phyloP scores from a whole-genome alignment of 495 filamentous ascomycete species.

The Staphylotrichum longicolle region DNA sequence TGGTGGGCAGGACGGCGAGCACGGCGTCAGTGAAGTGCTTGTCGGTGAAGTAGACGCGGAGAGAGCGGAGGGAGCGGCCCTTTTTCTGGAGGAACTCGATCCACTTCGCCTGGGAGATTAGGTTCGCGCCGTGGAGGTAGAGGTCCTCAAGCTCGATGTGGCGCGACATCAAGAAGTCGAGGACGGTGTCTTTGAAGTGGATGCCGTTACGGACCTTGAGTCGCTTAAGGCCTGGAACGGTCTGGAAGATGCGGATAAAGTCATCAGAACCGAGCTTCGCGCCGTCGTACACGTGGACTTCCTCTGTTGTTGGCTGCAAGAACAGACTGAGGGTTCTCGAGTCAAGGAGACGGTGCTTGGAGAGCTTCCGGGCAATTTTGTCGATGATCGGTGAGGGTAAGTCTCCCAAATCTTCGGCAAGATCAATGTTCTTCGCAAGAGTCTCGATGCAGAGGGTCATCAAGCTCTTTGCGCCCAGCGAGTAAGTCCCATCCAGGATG shows the following conservation, averaged over 20 bases:
- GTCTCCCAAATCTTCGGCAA: slow-evolving; percentile 82
- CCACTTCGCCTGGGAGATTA: slow-evolving; percentile 73
- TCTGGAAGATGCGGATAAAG: slow-evolving; percentile 76
- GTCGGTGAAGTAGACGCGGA: slow-evolving; percentile 75
- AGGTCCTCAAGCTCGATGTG: slow-evolving; percentile 58
- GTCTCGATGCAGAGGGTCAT: slow-evolving; percentile 80
- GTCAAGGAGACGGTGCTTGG: slow-evolving; percentile 71
- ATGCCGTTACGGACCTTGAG: slow-evolving; percentile 76
- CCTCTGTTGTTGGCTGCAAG: slow-evolving; percentile 62
- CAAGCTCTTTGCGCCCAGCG: slow-evolving; percentile 67
- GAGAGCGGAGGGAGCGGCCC: slow-evolving; percentile 59
- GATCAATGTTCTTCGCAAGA: slow-evolving; percentile 74
- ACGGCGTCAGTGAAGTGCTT: slow-evolving; percentile 58
- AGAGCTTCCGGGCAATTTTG: slow-evolving; percentile 75
- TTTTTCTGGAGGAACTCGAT: slow-evolving; percentile 58
- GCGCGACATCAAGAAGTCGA: slow-evolving; percentile 75
- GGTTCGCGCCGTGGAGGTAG: slow-evolving; percentile 73
- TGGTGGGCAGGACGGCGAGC: slow-evolving; percentile 49
- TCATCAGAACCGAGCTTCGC: slow-evolving; percentile 71
- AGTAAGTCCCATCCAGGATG: slow-evolving; percentile 69
- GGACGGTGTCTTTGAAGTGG: slow-evolving; percentile 77
- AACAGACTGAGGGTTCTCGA: slow-evolving; percentile 72
- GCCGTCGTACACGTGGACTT: slow-evolving; percentile 76
- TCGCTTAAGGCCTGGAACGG: slow-evolving; percentile 61
- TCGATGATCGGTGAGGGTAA: slow-evolving; percentile 65